Conservation (phyloP, 2,329 filamentous ascomycete species). For the Paraphaeosphaeria minitans region DNA sequence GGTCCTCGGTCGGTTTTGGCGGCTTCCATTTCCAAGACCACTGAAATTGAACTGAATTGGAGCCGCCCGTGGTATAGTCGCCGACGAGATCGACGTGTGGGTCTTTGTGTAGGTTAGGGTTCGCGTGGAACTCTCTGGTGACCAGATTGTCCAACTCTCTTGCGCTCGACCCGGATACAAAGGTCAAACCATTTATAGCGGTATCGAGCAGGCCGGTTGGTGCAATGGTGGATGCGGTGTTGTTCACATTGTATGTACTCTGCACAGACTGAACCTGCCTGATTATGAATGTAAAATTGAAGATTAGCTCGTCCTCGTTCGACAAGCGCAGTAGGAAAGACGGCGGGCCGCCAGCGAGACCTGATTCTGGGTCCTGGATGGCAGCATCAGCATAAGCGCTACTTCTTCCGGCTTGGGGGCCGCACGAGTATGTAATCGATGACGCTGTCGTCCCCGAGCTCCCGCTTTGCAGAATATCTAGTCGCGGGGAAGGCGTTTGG, state of each 20-base stretch:
- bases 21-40: slow-evolving; percentile 99
- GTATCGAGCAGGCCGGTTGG: slow-evolving; percentile 63
- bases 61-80: slow-evolving; percentile 85
- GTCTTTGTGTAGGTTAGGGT: slow-evolving; percentile 97
- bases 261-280: slow-evolving; percentile 56
- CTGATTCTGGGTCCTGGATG: slow-evolving; percentile 74
- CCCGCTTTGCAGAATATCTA: slow-evolving; percentile 73
- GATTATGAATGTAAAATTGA: slow-evolving; percentile 90
- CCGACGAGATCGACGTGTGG: slow-evolving; percentile 95
- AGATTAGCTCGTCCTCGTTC: slow-evolving; percentile 90
- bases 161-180: slow-evolving; percentile 82
- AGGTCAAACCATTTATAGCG: slow-evolving; percentile 85
- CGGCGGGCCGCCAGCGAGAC: slow-evolving; percentile 54
- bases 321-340: slow-evolving; percentile 83
- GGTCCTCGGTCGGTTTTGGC: slow-evolving; percentile 79
- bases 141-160: slow-evolving; percentile 92
- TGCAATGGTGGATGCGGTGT: slow-evolving; percentile 54
- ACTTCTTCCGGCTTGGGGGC: slow-evolving; percentile 3
- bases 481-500: slow-evolving; percentile 90
- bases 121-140: slow-evolving; percentile 93
- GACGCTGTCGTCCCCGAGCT: slow-evolving; percentile 72
- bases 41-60: slow-evolving; percentile 81
- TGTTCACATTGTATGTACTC: slow-evolving; percentile 47
- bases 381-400: slow-evolving; percentile 16
- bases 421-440: slow-evolving; percentile 91